Conservation (phyloP, 1,284 basidiomycete species). For the Apiotrichum porosum region DNA sequence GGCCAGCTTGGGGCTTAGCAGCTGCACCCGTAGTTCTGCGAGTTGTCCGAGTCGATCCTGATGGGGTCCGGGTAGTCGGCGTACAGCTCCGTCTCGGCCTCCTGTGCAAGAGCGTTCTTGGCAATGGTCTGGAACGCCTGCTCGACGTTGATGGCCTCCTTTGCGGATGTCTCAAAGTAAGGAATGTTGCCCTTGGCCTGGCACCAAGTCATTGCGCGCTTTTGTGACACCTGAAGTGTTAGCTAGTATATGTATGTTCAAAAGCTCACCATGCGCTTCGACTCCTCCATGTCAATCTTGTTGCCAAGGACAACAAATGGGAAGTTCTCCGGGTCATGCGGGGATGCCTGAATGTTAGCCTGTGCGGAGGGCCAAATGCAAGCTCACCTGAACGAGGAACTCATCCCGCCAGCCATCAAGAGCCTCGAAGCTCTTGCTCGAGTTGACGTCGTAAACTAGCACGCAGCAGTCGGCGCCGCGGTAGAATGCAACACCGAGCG, state of each 20-base stretch:
- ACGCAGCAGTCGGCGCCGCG: slow-evolving; percentile 99
- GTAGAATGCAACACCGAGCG: slow-evolving; percentile 97
- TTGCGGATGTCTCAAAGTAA: slow-evolving; percentile 99
- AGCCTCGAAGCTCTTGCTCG: slow-evolving; percentile 92
- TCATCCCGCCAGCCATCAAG: slow-evolving; percentile 96
- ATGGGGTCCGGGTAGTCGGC: slow-evolving; percentile 99
- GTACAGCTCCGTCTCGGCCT: slow-evolving; percentile 94
- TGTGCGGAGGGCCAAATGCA: background rate
- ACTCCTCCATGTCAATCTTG: slow-evolving; percentile 99
- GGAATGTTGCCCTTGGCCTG: slow-evolving; percentile 99
- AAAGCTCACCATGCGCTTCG: slow-evolving; percentile 81
- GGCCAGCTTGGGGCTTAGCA: too few relatives aligned
- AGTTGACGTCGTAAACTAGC: slow-evolving; percentile 98
- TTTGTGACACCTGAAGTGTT: slow-evolving; percentile 79
- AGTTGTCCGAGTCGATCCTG: slow-evolving; percentile 87
- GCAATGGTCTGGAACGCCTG: slow-evolving; percentile 99
- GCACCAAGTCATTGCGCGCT: slow-evolving; percentile 99
- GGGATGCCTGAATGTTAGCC: slow-evolving; percentile 64
- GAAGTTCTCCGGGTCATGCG: slow-evolving; percentile 98
- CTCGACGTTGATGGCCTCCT: slow-evolving; percentile 99
- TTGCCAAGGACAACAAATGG: slow-evolving; percentile 98
- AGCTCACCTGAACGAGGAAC: slow-evolving; percentile 76
- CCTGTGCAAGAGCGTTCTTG: slow-evolving; percentile 96
- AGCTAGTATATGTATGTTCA: background rate
- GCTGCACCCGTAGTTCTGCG: slow-evolving; percentile 87